phyloP scores from a whole-genome alignment of 139 green algal genomes.

The Marvania coccoides region DNA sequence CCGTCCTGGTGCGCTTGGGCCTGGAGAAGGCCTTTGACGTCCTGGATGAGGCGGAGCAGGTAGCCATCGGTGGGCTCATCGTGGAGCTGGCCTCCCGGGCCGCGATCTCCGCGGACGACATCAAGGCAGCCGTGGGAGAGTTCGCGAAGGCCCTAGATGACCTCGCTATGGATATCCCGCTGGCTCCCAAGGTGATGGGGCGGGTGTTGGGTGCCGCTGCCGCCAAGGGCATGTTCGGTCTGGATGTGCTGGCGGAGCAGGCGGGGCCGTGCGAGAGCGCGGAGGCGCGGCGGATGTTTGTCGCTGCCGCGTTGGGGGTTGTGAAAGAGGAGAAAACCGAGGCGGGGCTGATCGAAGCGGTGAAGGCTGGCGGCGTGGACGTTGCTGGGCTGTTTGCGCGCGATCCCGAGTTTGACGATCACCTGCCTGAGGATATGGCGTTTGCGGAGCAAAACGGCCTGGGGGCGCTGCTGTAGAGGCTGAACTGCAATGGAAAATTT shows the following conservation, averaged over 20 bases:
- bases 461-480: not conserved
- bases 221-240: conserved; percentile 14
- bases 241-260: conserved; percentile 17
- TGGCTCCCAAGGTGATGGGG: conserved; percentile 60
- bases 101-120: conserved; percentile 30
- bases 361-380: conserved; percentile 25
- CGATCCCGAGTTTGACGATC: conserved; percentile 61
- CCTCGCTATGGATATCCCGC: conserved; percentile 57
- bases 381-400: conserved; percentile 34
- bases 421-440: conserved; percentile 27
- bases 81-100: conserved; percentile 41
- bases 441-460: conserved; percentile 55
- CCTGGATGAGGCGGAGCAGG: conserved; percentile 48
- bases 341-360: conserved; percentile 16
- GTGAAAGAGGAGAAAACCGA: conserved; percentile 29
- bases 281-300: conserved; percentile 50
- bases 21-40: conserved; percentile 58
- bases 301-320: conserved; percentile 37
- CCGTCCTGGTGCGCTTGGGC: conserved; percentile 38
- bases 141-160: conserved; percentile 36
- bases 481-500: too few relatives aligned
- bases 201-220: conserved; percentile 44
- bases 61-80: conserved; percentile 49
- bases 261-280: conserved; percentile 33
- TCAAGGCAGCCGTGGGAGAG: conserved; percentile 62